These are phyloP conservation scores for Termitomyces sp. DNA, from an alignment of 768 basidiomycete species.

Conservation along the genomic window DNA sequence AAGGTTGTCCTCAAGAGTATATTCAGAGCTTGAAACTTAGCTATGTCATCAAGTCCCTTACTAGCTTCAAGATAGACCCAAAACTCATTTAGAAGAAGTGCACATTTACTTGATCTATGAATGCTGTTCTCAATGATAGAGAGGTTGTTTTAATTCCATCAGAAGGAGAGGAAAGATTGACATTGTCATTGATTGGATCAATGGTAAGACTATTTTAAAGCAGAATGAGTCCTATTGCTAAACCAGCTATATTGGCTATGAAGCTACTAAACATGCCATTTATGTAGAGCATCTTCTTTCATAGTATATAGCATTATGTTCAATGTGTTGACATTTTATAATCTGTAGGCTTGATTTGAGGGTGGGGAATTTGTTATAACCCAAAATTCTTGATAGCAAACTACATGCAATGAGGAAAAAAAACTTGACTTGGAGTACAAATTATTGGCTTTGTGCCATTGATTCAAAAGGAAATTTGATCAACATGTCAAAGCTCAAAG, in stretches of 20 bases:
- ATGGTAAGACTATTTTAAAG: neutral
- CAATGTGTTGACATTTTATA: neutral
- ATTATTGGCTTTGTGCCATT: conserved; percentile 13
- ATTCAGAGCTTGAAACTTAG: neutral
- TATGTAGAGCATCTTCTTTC: conserved; percentile 9
- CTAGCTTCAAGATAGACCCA: neutral
- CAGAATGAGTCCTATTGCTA: neutral
- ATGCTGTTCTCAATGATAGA: neutral
- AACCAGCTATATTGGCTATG: conserved; percentile 13
- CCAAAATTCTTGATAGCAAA: conserved; percentile 9
- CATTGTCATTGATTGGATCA: conserved; percentile 2
- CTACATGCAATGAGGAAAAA: neutral
- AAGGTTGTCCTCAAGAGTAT: neutral
- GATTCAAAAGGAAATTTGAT: conserved; percentile 16
- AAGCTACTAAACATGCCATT: conserved; percentile 15
- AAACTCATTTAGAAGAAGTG: neutral
- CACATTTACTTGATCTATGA: neutral
- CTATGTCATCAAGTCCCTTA: neutral
- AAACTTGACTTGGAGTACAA: conserved; percentile 12
- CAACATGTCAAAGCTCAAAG: neutral
- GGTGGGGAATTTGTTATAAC: conserved; percentile 17
- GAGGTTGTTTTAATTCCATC: neutral
- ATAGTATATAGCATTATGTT: neutral
- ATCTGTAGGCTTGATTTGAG: neutral
- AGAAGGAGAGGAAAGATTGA: neutral